A percentile compares a stretch with the other conserved stretches of the same genome.
Conservation (phyloP, 768 basidiomycete species). For the Pisolithus tinctorius region DNA sequence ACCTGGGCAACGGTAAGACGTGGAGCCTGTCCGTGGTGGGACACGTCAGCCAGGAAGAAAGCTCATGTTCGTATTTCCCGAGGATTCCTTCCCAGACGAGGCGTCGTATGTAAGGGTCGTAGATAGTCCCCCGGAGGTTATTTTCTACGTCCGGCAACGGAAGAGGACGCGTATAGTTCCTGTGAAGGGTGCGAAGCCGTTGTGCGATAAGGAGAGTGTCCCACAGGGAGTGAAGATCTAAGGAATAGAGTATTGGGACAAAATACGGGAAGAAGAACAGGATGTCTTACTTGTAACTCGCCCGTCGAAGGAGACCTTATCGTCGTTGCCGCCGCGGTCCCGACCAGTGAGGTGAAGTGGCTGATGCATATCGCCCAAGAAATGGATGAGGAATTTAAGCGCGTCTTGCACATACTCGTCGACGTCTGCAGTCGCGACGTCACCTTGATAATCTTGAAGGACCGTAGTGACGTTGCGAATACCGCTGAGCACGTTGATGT, state of each 20-base stretch:
- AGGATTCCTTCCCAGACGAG: constrained; percentile 83
- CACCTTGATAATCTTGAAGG: constrained; percentile 43
- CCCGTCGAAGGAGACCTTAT: constrained; percentile 67
- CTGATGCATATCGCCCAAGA: constrained; percentile 89
- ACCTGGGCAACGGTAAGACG: constrained; percentile 9
- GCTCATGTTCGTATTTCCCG: constrained; percentile 55
- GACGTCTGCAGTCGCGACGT: not conserved
- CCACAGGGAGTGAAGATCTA: constrained; percentile 86
- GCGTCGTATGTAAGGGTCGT: constrained; percentile 82
- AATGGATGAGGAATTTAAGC: constrained; percentile 89
- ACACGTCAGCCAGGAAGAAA: constrained; percentile 64
- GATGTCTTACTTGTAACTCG: constrained; percentile 57
- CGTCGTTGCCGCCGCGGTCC: constrained; percentile 81
- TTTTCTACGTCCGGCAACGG: constrained; percentile 61
- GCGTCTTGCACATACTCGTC: constrained; percentile 60
- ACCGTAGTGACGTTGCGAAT: constrained; percentile 70
- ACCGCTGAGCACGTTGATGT: constrained; percentile 67
- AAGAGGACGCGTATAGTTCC: constrained; percentile 73
- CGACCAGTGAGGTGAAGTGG: constrained; percentile 88
- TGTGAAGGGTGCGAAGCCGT: constrained; percentile 61
- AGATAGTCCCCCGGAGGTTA: constrained; percentile 70
- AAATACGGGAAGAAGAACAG: constrained; percentile 1
- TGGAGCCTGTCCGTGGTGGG: constrained; percentile 28
- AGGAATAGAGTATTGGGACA: not conserved
- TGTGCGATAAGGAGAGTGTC: constrained; percentile 78